Conservation (phyloP, 176 grass and related monocot genomes). For the Musa acuminata region DNA sequence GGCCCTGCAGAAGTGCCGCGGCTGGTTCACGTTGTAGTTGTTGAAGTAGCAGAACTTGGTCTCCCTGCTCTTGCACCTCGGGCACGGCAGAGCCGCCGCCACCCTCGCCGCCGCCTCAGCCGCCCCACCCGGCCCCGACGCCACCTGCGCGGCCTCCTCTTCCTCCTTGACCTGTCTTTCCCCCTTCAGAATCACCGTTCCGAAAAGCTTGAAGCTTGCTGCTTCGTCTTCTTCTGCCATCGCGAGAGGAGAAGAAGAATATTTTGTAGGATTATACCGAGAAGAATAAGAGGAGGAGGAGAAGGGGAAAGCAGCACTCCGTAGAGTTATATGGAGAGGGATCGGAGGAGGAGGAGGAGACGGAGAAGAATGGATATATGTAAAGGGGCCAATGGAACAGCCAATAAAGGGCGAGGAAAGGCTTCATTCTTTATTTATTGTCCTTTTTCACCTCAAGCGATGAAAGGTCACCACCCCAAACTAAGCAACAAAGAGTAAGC, state of each 20-base stretch:
- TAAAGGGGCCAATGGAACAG: too few relatives aligned
- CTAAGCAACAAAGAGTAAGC: too few relatives aligned
- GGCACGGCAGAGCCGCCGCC: slow-evolving; percentile 50
- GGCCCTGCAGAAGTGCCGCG: slow-evolving; percentile 79
- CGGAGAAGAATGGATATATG: too few relatives aligned
- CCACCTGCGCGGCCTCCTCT: not conserved
- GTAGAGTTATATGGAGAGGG: too few relatives aligned
- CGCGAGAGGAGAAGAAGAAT: not conserved
- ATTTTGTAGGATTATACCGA: not conserved
- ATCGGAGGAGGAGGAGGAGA: too few relatives aligned
- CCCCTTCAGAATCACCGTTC: slow-evolving; percentile 57
- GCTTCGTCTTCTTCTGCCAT: slow-evolving; percentile 25
- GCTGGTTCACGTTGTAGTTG: slow-evolving; percentile 99
- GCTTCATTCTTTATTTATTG: too few relatives aligned
- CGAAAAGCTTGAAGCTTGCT: slow-evolving; percentile 82
- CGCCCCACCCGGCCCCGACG: not conserved
- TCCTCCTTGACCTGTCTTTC: not conserved
- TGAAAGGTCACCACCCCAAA: too few relatives aligned
- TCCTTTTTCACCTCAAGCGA: too few relatives aligned
- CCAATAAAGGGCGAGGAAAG: too few relatives aligned
- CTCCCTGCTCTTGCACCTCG: slow-evolving; percentile 80
- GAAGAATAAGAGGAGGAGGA: not conserved
- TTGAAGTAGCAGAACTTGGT: slow-evolving; percentile 99
- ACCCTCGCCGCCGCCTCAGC: slow-evolving; percentile 15
- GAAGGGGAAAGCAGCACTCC: not conserved